Evolutionary conservation across 768 basidiomycete genomes (phyloP).

Genomic region (Russula ochroleuca): DNA sequence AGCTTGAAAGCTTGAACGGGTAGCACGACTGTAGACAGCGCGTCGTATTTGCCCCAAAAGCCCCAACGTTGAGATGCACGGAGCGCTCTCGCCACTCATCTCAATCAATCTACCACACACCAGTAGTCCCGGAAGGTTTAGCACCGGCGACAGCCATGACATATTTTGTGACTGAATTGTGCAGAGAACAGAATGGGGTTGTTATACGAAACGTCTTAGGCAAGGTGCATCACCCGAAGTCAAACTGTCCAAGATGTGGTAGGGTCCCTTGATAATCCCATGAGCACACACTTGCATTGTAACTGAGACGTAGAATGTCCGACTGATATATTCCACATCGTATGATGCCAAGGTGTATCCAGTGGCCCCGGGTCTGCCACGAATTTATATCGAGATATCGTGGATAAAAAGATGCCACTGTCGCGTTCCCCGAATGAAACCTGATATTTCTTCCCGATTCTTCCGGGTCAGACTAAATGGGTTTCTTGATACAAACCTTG

Average conservation of each 20-base stretch:
- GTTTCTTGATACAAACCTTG: not conserved
- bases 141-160: constrained; percentile 50
- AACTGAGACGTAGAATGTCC: not conserved
- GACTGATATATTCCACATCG: not conserved
- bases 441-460: not conserved
- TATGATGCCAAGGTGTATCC: not conserved
- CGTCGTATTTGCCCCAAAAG: constrained; percentile 9
- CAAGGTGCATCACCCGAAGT: too few species aligned
- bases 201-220: not conserved
- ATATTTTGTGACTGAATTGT: constrained; percentile 29
- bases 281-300: not conserved
- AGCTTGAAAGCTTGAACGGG: constrained; percentile 9
- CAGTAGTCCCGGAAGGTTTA: constrained; percentile 59
- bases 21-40: constrained; percentile 5
- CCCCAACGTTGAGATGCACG: constrained; percentile 33
- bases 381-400: not conserved
- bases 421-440: not conserved
- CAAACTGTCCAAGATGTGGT: too few species aligned
- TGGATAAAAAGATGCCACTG: not conserved
- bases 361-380: not conserved
- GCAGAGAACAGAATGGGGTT: not conserved
- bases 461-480: not conserved
- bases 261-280: too few species aligned
- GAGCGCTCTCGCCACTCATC: constrained; percentile 4
- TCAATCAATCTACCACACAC: constrained; percentile 32